Evolutionary conservation across 2,329 filamentous ascomycete species (phyloP).

Genomic region (Aureobasidium sp.): DNA sequence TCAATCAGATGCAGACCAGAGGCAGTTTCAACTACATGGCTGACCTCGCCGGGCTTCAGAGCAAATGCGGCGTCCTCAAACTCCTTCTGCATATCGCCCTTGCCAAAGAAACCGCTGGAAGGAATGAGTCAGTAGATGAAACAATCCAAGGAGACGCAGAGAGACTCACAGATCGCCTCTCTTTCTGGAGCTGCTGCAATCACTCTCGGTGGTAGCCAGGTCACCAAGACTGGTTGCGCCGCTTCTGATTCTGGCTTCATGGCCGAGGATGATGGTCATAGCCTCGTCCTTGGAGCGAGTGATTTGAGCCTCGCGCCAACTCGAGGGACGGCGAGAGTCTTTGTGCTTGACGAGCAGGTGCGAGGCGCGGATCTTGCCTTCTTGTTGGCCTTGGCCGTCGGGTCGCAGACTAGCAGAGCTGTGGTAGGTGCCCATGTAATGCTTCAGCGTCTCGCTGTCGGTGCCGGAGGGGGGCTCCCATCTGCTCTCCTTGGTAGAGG

Average conservation of each 20-base stretch:
- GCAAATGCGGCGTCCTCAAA: conserved; percentile 94
- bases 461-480: conserved; percentile 90
- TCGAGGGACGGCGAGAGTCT: conserved; percentile 78
- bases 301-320: conserved; percentile 87
- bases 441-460: conserved; percentile 85
- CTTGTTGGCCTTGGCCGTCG: conserved; percentile 27
- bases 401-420: conserved; percentile 44
- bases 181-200: conserved; percentile 94
- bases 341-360: conserved; percentile 92
- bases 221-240: conserved; percentile 66
- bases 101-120: conserved; percentile 75
- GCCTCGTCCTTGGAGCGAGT: conserved; percentile 85
- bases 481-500: conserved; percentile 73
- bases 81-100: conserved; percentile 96
- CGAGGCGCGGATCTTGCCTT: conserved; percentile 85
- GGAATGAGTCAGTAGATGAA: not conserved
- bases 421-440: conserved; percentile 87
- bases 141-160: not conserved
- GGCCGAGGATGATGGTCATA: conserved; percentile 61
- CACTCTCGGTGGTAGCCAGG: conserved; percentile 79
- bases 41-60: conserved; percentile 80
- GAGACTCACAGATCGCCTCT: conserved; percentile 68
- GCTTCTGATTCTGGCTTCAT: conserved; percentile 68
- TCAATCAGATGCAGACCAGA: conserved; percentile 95
- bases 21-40: conserved; percentile 79